Conservation (phyloP, 202 grass and related monocot genomes). For the Thinopyrum obtusiflorum region DNA sequence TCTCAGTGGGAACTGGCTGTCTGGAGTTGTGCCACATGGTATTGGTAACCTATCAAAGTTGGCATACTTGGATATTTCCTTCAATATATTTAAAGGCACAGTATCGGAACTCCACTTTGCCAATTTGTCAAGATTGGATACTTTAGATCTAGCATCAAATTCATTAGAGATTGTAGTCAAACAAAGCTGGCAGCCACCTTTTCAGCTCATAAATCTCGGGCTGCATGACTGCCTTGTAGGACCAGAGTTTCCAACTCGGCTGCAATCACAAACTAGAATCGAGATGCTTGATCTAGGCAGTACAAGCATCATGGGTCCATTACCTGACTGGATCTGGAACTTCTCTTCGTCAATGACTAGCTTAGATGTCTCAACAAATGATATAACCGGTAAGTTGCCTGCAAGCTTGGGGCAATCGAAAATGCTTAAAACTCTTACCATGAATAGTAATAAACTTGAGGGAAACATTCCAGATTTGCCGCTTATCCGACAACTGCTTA, state of each 20-base stretch:
- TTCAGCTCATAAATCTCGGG: conserved; percentile 21
- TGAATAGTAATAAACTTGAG: conserved; percentile 34
- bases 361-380: conserved; percentile 38
- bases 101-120: conserved; percentile 37
- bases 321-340: conserved; percentile 53
- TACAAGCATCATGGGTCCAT: conserved; percentile 21
- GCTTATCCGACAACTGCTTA: neutral
- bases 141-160: conserved; percentile 28
- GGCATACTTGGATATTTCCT: conserved; percentile 33
- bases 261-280: conserved; percentile 31
- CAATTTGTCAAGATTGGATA: conserved; percentile 35
- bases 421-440: neutral
- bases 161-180: neutral
- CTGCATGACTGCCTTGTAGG: conserved; percentile 36
- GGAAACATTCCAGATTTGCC: conserved; percentile 40
- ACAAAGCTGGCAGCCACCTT: conserved; percentile 37
- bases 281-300: conserved; percentile 8
- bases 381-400: conserved; percentile 30
- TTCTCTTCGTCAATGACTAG: conserved; percentile 11
- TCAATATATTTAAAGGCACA: conserved; percentile 10
- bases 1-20: no score
- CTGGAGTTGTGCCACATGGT: no score
- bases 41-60: conserved; percentile 25
- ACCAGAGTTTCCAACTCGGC: conserved; percentile 38
- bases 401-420: neutral